A percentile compares a stretch with the other conserved stretches of the same genome.
Evolutionary conservation across 306 rosid species (phyloP).

Genomic region (Quercus ilex): DNA sequence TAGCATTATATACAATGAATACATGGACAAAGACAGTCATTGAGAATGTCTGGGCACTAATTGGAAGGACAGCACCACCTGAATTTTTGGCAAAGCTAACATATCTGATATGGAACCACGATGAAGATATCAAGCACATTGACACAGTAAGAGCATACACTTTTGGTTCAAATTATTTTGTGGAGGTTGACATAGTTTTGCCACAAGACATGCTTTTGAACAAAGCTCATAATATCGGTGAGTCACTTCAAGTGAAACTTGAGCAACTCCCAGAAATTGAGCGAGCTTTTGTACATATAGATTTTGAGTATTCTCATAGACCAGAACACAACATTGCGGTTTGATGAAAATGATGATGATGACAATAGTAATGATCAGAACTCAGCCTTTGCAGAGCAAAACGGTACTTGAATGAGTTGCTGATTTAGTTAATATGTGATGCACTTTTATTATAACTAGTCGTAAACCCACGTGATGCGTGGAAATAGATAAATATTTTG

Average conservation of each 20-base stretch:
- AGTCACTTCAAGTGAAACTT: conserved; percentile 67
- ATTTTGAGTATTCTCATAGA: conserved; percentile 67
- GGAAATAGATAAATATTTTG: too few relatives aligned
- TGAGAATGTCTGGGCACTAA: conserved; percentile 61
- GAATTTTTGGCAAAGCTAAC: conserved; percentile 71
- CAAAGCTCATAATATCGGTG: conserved; percentile 76
- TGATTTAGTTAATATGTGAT: not conserved
- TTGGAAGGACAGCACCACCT: conserved; percentile 82
- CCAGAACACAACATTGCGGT: conserved; percentile 54
- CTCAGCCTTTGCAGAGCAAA: not conserved
- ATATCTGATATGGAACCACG: conserved; percentile 75
- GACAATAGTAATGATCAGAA: not conserved
- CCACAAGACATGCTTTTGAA: conserved; percentile 59
- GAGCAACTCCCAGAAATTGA: conserved; percentile 79
- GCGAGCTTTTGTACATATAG: conserved; percentile 78
- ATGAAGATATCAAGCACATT: conserved; percentile 62
- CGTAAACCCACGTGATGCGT: too few relatives aligned
- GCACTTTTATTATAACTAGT: not conserved
- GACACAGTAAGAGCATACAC: conserved; percentile 89
- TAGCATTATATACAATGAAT: conserved; percentile 66
- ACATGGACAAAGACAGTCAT: conserved; percentile 72
- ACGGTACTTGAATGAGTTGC: not conserved
- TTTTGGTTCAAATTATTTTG: conserved; percentile 68
- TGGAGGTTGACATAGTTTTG: conserved; percentile 74
- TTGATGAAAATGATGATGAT: conserved; percentile 6